phyloP scores from a whole-genome alignment of 805 yeast genomes.

The Metschnikowia lochheadii region DNA sequence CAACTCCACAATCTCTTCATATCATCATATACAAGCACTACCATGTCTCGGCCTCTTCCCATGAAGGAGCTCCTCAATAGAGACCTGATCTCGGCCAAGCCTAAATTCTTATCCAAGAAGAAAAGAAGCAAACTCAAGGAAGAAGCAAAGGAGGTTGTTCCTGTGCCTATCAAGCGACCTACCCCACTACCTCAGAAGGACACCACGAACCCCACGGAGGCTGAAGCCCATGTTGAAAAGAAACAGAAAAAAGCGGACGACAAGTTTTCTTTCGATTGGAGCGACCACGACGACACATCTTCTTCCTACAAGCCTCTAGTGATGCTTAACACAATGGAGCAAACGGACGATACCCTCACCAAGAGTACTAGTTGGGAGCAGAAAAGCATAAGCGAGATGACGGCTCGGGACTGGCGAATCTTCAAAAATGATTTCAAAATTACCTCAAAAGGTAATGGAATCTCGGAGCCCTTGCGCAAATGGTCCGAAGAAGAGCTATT shows the following conservation, averaged over 20 bases:
- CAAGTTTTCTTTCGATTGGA: slow-evolving; percentile 69
- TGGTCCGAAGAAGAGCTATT: slow-evolving; percentile 70
- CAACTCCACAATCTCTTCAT: no score
- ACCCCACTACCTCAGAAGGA: neutral
- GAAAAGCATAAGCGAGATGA: slow-evolving; percentile 64
- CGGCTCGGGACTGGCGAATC: slow-evolving; percentile 84
- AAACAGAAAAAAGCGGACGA: slow-evolving; percentile 5
- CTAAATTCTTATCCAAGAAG: slow-evolving; percentile 15
- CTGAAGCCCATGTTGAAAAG: neutral
- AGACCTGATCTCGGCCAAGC: slow-evolving; percentile 8
- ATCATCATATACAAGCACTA: neutral
- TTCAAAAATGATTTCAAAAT: slow-evolving; percentile 75
- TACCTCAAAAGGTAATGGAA: slow-evolving; percentile 42
- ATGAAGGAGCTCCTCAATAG: slow-evolving; percentile 15
- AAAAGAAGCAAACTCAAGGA: slow-evolving; percentile 6
- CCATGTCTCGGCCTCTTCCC: slow-evolving; percentile 17
- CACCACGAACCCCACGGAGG: neutral
- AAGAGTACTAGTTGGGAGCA: slow-evolving; percentile 58
- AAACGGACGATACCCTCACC: slow-evolving; percentile 15
- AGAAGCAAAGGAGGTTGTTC: neutral
- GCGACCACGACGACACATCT: slow-evolving; percentile 61
- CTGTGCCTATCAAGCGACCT: neutral
- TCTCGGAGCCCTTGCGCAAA: slow-evolving; percentile 58
- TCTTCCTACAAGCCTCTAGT: slow-evolving; percentile 40
- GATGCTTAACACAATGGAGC: slow-evolving; percentile 12